Base-by-base conservation (phyloP, 306 rosid species). In the Fragaria iinumae region DNA sequence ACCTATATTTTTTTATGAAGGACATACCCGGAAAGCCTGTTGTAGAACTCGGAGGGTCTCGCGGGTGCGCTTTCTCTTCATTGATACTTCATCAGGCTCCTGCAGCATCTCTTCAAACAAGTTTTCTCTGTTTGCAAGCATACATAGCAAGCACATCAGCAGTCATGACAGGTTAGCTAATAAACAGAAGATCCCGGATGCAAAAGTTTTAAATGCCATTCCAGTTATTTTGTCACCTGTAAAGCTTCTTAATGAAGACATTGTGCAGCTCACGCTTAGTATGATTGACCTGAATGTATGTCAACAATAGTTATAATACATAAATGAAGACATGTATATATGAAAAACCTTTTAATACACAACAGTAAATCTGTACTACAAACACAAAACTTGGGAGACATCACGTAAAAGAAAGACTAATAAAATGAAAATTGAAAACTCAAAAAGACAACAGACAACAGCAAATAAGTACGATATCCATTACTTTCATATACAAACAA, bases 211-310 rank as follows among this genome's bases (percentile, higher is more conserved):
- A 47, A 27, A 45, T 59, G 32, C n/a, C 16, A 5, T 39, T 2
- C 38, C 23, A 38, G 39, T 12, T 8, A 41, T 65, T 72, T 29
- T 55, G 71, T 77, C 76, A 96, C 99, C 97, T 85, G 88, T 96
- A 96, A 69, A 96, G 97, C 88, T 92, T 96, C 84, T 79, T 89
- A 63, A 96, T 96, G 89, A 96, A 92, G 55, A 92, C 90, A 71
- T 92, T 96, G 93, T 96, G 99, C 82, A 96, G 88, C 82, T 91
- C 97, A 69, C 97, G 90, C 86, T 92, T 96, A 52, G 97, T 84
- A 85, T 96, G 92, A 86, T 92, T 86, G 79, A 96, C 99, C 99
- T 96, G 85, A 79, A 81, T 65, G 44, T n/a, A 68, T 50, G 45
- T 13, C 69, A 75, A 59, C 67, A 43, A 78, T 34, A 38, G 21